Conservation (phyloP, 2,329 filamentous ascomycete genomes). For the Claviceps pazoutovae region DNA sequence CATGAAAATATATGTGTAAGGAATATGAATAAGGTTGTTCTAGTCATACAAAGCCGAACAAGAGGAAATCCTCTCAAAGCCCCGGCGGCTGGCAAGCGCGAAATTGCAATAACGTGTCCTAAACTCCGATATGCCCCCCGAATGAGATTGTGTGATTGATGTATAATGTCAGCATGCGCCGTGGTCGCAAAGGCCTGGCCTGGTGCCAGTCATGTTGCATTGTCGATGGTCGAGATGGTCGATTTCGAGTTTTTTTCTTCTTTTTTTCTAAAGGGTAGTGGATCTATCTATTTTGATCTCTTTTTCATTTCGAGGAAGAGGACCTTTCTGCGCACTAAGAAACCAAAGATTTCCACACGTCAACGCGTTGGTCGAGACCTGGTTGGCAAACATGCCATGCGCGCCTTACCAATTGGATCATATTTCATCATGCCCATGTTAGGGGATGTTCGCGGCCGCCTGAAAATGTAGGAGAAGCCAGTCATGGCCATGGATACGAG, state of each 20-base stretch:
- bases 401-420: slow-evolving; percentile 69
- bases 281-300: slow-evolving; percentile 39
- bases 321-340: slow-evolving; percentile 81
- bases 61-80: neutral
- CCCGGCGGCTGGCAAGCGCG: neutral
- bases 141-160: slow-evolving; percentile 9
- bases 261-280: neutral
- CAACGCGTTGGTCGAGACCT: neutral
- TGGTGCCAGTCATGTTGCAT: neutral
- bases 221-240: neutral
- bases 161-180: slow-evolving; percentile 12
- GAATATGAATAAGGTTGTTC: neutral
- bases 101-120: slow-evolving; percentile 6
- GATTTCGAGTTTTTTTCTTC: too few species aligned
- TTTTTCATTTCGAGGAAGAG: slow-evolving; percentile 90
- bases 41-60: slow-evolving; percentile 1
- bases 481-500: slow-evolving; percentile 98
- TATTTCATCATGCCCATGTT: slow-evolving; percentile 98
- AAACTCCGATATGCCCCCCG: slow-evolving; percentile 17
- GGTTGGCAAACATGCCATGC: neutral
- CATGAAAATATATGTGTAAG: neutral
- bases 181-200: neutral
- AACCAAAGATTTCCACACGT: neutral
- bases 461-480: slow-evolving; percentile 88
- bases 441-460: slow-evolving; percentile 63